Conservation (phyloP, 2,329 filamentous ascomycete species). For the Zymoseptoria passerinii region DNA sequence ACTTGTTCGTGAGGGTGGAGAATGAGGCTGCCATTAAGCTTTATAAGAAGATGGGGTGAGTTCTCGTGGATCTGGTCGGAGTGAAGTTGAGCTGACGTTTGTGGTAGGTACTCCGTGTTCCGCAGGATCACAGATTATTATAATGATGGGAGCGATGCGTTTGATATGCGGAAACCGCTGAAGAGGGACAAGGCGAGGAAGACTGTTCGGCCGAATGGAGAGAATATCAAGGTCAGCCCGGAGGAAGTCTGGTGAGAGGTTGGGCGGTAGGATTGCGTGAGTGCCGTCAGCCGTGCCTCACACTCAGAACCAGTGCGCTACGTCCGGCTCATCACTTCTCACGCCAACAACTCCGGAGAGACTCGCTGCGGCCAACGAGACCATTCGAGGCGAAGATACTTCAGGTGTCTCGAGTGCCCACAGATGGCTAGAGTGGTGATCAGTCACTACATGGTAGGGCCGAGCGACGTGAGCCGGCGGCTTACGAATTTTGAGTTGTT, state of each 20-base stretch:
- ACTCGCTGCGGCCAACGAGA: background rate
- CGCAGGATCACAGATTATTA: constrained; percentile 88
- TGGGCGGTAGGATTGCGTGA: background rate
- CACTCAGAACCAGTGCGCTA: background rate
- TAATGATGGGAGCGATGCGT: constrained; percentile 88
- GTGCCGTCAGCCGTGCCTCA: background rate
- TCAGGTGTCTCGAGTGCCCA: background rate
- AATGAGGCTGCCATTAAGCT: constrained; percentile 81
- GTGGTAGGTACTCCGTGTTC: constrained; percentile 64
- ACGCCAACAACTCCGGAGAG: background rate
- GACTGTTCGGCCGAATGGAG: constrained; percentile 73
- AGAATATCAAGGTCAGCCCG: constrained; percentile 67
- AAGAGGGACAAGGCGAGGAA: constrained; percentile 67
- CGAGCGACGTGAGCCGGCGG: too few relatives aligned
- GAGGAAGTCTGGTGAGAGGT: constrained; percentile 70
- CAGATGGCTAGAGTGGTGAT: too few relatives aligned
- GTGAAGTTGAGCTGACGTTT: constrained; percentile 1
- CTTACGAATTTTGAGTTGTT: too few relatives aligned
- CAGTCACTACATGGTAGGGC: too few relatives aligned
- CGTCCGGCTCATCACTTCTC: background rate
- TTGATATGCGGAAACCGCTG: constrained; percentile 92
- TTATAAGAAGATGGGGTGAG: constrained; percentile 78
- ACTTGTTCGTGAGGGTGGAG: constrained; percentile 83
- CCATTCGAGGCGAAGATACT: background rate
- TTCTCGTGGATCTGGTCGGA: constrained; percentile 4